Conservation (phyloP, 352 stramenopile species). For the Phytophthora sp. region DNA sequence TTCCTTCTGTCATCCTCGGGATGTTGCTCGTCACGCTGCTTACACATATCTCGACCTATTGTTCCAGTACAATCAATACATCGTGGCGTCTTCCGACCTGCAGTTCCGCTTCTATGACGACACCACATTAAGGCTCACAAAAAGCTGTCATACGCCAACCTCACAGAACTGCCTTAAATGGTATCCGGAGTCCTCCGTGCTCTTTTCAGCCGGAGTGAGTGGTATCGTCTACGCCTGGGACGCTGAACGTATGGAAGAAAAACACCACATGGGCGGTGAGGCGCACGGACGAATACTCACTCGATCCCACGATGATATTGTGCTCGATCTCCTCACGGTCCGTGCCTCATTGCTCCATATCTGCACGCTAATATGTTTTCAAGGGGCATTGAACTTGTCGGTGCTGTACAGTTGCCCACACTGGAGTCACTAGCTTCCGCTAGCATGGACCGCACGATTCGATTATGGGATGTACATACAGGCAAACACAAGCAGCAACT, state of each 20-base stretch:
- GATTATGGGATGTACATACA: conserved; percentile 89
- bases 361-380: not conserved
- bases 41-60: not conserved
- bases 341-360: conserved; percentile 13
- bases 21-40: not conserved
- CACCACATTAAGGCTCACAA: conserved; percentile 63
- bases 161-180: conserved; percentile 86
- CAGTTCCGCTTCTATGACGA: conserved; percentile 89
- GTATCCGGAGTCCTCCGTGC: conserved; percentile 65
- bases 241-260: conserved; percentile 83
- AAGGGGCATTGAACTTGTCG: conserved; percentile 1
- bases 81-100: conserved; percentile 78
- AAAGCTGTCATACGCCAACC: conserved; percentile 82
- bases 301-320: conserved; percentile 88
- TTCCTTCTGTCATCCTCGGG: not conserved
- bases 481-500: conserved; percentile 87
- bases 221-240: conserved; percentile 90
- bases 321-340: conserved; percentile 83
- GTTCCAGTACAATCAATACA: conserved; percentile 70
- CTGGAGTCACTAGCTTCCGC: conserved; percentile 84
- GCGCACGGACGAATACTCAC: conserved; percentile 57
- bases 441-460: conserved; percentile 90
- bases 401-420: conserved; percentile 54
- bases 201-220: conserved; percentile 85
- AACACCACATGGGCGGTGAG: conserved; percentile 81